Conservation (phyloP, 176 grass and related monocot species). For the Aegilops umbellulata region DNA sequence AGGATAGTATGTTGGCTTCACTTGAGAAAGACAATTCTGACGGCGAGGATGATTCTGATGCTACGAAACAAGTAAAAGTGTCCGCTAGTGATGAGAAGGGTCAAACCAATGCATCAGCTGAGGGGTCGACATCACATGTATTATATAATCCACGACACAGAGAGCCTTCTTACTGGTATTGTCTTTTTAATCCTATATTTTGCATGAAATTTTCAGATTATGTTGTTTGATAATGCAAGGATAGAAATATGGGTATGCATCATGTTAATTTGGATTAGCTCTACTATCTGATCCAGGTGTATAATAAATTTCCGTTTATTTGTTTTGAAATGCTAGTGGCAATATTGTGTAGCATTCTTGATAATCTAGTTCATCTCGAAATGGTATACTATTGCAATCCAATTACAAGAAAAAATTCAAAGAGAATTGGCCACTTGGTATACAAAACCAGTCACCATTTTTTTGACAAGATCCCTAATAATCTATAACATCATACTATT, state of each 20-base stretch:
- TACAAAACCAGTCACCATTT: neutral
- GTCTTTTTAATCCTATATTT: conserved; percentile 29
- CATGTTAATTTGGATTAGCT: neutral
- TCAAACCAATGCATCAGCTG: conserved; percentile 39
- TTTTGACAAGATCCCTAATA: neutral
- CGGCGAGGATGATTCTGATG: conserved; percentile 34
- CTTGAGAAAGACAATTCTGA: conserved; percentile 43
- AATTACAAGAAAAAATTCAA: neutral
- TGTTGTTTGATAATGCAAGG: neutral
- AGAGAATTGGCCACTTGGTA: neutral
- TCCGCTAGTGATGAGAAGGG: neutral
- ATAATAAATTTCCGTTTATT: neutral
- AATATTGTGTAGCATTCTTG: neutral
- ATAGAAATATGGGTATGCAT: conserved; percentile 19
- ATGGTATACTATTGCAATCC: neutral
- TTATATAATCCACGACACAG: conserved; percentile 84
- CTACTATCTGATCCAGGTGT: neutral
- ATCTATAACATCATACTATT: neutral
- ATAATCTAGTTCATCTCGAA: neutral
- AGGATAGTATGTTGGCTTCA: conserved; percentile 19
- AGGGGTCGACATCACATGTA: conserved; percentile 20
- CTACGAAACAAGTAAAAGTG: conserved; percentile 19
- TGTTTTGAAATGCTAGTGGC: neutral
- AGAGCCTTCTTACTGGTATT: conserved; percentile 95
- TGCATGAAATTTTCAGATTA: conserved; percentile 21